Conservation (phyloP, 2,329 filamentous ascomycete species). For the Apiospora rasikravindrae region DNA sequence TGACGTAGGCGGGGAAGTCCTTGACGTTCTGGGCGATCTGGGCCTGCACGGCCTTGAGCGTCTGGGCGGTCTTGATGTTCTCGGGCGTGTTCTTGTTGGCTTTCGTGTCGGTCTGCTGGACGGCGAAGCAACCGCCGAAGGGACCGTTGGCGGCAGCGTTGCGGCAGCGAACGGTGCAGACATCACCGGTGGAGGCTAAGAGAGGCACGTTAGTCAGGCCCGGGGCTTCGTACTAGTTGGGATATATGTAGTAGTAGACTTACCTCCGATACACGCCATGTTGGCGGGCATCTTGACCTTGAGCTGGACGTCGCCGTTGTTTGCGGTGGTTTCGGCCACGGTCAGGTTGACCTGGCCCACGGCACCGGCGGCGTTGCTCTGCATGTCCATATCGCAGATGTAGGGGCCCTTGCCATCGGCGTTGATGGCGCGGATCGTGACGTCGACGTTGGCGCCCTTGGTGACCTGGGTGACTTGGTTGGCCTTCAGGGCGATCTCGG, state of each 20-base stretch:
- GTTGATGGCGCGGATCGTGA: conserved; percentile 58
- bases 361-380: conserved; percentile 41
- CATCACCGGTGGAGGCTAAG: conserved; percentile 46
- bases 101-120: conserved; percentile 47
- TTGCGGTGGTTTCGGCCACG: conserved; percentile 42
- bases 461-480: conserved; percentile 54
- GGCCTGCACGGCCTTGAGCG: conserved; percentile 41
- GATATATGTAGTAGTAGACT: conserved; percentile 23
- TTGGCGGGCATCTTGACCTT: conserved; percentile 43
- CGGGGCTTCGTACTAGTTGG: too few species aligned
- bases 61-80: conserved; percentile 45
- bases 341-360: conserved; percentile 49
- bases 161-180: conserved; percentile 48
- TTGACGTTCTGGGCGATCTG: conserved; percentile 49
- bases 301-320: conserved; percentile 35
- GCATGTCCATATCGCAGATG: conserved; percentile 42
- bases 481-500: conserved; percentile 54
- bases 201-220: not conserved
- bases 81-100: conserved; percentile 37
- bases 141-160: conserved; percentile 36
- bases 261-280: conserved; percentile 42
- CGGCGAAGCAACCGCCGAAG: conserved; percentile 47
- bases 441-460: conserved; percentile 48
- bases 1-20: conserved; percentile 46
- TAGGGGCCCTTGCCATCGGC: conserved; percentile 61